Evolutionary conservation across 805 yeast species (phyloP).

Genomic region (Saccharomycopsis capsularis): DNA sequence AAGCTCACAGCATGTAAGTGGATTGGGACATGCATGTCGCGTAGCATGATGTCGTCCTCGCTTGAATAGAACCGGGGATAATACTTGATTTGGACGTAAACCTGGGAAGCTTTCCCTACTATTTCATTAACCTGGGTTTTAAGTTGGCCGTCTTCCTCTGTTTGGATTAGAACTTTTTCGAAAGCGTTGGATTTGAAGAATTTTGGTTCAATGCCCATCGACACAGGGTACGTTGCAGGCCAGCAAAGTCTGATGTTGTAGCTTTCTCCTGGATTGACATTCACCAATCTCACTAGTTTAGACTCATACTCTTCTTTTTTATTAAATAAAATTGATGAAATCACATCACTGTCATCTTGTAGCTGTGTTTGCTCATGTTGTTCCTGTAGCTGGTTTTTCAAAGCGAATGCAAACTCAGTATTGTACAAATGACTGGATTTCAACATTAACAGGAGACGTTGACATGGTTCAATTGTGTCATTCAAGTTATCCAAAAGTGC

Average conservation of each 20-base stretch:
- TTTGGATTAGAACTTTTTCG: no score
- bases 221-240: constrained; percentile 20
- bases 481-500: no score
- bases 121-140: no score
- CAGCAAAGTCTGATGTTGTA: constrained; percentile 19
- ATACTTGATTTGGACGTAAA: constrained; percentile 9
- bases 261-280: constrained; percentile 1
- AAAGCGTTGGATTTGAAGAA: background rate
- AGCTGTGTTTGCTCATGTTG: no score
- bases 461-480: no score
- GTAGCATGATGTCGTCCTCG: constrained; percentile 5
- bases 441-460: no score
- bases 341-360: no score
- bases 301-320: background rate
- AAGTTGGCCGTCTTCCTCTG: no score
- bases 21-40: constrained; percentile 15
- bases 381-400: background rate
- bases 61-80: constrained; percentile 13
- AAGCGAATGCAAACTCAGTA: constrained; percentile 5
- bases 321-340: no score
- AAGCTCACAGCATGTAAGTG: constrained; percentile 14
- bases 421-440: constrained; percentile 12
- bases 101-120: background rate
- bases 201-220: constrained; percentile 12
- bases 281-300: constrained; percentile 4